These are phyloP conservation scores for Poa annua DNA, from an alignment of 176 grass and related monocot species.

Conservation along the genomic window DNA sequence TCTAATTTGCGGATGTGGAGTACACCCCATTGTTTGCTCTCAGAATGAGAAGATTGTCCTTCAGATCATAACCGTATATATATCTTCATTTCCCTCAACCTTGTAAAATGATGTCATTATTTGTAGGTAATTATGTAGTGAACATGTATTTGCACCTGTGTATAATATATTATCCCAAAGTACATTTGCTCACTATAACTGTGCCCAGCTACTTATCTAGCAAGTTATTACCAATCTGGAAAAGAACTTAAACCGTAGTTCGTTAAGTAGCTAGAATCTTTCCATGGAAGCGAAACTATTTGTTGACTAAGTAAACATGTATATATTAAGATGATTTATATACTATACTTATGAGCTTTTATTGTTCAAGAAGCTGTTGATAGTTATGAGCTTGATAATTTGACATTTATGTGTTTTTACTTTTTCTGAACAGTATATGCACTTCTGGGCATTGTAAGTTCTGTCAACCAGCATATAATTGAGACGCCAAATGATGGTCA, in stretches of 20 bases:
- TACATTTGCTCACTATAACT: neutral
- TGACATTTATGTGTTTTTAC: neutral
- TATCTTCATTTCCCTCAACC: neutral
- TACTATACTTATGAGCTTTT: neutral
- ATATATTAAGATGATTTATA: slow-evolving; percentile 7
- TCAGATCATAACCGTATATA: neutral
- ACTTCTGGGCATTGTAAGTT: slow-evolving; percentile 83
- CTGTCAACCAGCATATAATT: slow-evolving; percentile 96
- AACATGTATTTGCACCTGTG: slow-evolving; percentile 15
- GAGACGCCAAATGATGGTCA: slow-evolving; percentile 55
- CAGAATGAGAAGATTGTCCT: neutral
- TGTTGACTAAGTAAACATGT: neutral
- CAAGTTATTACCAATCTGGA: neutral
- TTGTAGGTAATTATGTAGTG: neutral
- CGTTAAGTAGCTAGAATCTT: slow-evolving; percentile 21
- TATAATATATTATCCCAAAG: neutral
- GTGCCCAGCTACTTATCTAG: neutral
- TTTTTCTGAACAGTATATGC: slow-evolving; percentile 78
- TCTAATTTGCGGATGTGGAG: neutral
- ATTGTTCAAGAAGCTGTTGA: slow-evolving; percentile 5
- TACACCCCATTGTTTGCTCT: neutral
- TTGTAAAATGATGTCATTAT: neutral
- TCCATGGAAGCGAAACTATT: neutral
- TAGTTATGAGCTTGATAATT: slow-evolving; percentile 25
- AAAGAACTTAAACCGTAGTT: neutral